Evolutionary conservation across 2,329 filamentous ascomycete species (phyloP).

Genomic region (Xylariaceae sp.): DNA sequence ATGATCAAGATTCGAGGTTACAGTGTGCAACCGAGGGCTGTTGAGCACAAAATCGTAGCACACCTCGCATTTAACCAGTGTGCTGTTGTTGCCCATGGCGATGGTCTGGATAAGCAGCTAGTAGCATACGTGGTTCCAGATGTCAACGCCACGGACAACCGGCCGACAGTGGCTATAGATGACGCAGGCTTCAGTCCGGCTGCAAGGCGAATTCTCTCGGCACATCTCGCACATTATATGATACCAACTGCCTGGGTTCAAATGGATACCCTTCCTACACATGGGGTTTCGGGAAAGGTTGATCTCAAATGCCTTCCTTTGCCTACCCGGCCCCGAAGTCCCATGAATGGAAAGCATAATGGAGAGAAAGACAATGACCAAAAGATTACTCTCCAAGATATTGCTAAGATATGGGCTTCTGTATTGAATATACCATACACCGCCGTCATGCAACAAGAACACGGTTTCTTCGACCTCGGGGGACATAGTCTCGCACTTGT

Average conservation of each 20-base stretch:
- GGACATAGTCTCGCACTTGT: conserved; percentile 75
- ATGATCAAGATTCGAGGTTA: conserved; percentile 81
- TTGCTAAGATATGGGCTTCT: conserved; percentile 67
- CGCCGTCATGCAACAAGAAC: conserved; percentile 57
- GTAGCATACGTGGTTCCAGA: conserved; percentile 73
- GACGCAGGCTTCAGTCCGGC: conserved; percentile 65
- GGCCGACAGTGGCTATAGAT: conserved; percentile 60
- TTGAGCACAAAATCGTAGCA: conserved; percentile 65
- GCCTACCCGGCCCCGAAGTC: conserved; percentile 50
- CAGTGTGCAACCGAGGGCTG: conserved; percentile 70
- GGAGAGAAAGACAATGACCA: conserved; percentile 47
- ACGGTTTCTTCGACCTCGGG: conserved; percentile 76
- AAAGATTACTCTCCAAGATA: conserved; percentile 59
- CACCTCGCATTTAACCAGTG: conserved; percentile 66
- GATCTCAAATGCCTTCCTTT: conserved; percentile 66
- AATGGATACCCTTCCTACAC: conserved; percentile 64
- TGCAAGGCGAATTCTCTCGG: conserved; percentile 58
- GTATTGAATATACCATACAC: conserved; percentile 59
- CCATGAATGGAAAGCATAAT: conserved; percentile 33
- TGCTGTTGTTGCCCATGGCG: conserved; percentile 67
- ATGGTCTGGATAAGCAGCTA: conserved; percentile 68
- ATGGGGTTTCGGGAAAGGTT: conserved; percentile 73
- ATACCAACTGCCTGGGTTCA: conserved; percentile 74
- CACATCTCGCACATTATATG: conserved; percentile 75
- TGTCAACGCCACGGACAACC: conserved; percentile 50